Percentiles rank a stretch among this genome's conserved stretches.
Evolutionary conservation across 2,329 filamentous ascomycete genomes (phyloP).

Genomic region (Phoma sp.): DNA sequence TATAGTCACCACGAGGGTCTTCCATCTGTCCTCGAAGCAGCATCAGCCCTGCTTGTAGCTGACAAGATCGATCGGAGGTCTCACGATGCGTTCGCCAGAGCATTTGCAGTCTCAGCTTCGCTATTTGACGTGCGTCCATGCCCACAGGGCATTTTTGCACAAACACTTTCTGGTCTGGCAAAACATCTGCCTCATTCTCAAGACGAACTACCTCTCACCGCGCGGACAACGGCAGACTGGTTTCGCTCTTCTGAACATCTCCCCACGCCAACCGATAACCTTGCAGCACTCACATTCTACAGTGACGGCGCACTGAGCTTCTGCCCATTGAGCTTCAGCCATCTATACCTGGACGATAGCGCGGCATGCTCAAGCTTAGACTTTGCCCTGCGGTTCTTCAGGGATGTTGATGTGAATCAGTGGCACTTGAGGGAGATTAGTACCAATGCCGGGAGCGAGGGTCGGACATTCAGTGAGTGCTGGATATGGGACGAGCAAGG

Average conservation of each 20-base stretch:
- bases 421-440: conserved; percentile 55
- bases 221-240: conserved; percentile 52
- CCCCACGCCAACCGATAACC: conserved; percentile 36
- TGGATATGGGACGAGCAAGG: conserved; percentile 55
- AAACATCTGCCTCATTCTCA: conserved; percentile 45
- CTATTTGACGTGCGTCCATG: conserved; percentile 49
- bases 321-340: conserved; percentile 51
- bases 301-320: conserved; percentile 56
- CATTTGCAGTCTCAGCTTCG: conserved; percentile 38
- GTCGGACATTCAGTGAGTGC: conserved; percentile 54
- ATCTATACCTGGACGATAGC: conserved; percentile 53
- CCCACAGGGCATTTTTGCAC: conserved; percentile 51
- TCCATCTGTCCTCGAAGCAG: conserved; percentile 7
- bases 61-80: conserved; percentile 26
- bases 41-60: conserved; percentile 1
- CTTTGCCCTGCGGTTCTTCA: conserved; percentile 55
- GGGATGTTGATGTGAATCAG: conserved; percentile 49
- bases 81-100: conserved; percentile 24
- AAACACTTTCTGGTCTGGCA: conserved; percentile 52
- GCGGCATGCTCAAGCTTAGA: conserved; percentile 57
- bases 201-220: conserved; percentile 47
- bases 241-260: conserved; percentile 34
- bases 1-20: conserved; percentile 37
- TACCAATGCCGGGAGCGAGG: conserved; percentile 48
- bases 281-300: conserved; percentile 51